Base-by-base conservation (phyloP, 306 rosid species). In the Quercus bicolor region DNA sequence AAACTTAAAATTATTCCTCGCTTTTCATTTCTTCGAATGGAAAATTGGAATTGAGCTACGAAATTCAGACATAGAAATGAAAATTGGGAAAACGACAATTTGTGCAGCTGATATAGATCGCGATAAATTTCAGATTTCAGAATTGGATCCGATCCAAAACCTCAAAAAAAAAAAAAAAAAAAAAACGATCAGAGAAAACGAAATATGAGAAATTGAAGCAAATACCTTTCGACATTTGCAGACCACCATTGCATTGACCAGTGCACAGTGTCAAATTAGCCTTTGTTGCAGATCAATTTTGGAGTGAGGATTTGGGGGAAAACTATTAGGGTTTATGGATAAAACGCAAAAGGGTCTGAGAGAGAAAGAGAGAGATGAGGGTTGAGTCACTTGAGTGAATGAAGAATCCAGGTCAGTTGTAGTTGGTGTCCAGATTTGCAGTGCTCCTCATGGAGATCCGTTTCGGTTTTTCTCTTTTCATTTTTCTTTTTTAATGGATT, bases 171-270 rank as follows among this genome's bases (percentile, higher is more conserved):
- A 24, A 71, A 85, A n/a, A 48, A 74, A 62, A 20, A 48, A 74
- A 62, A 68, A 34, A 62, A 40, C 16, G n/a, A 80, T 23, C 55
- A 62, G 21, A 68, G 8, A 52, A 2, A 33, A 28, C 31, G 72
- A 51, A 65, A 14, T 0, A n/a, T 15, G 21, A 68, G 82, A 73
- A 73, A 53, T 53, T 21, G 34, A 40, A 23, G 4, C 75, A 69
- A 69, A 18, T 37, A 95, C 99, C 97, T 95, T 95, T 85, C 98
- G 97, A 91, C 99, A 95, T 90, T 93, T 95, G 94, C 99, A 95
- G 92, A 95, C 99, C 90, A 95, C 99, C 99, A 95, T 95, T 86
- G 91, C 94, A 89, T 78, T 84, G 75, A 84, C 83, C 62, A 84
- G 76, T 18, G 84, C 57, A 40, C 18, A 75, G 84, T 40, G 65